Conservation (phyloP, 768 basidiomycete species). For the Tulasnella sp. region DNA sequence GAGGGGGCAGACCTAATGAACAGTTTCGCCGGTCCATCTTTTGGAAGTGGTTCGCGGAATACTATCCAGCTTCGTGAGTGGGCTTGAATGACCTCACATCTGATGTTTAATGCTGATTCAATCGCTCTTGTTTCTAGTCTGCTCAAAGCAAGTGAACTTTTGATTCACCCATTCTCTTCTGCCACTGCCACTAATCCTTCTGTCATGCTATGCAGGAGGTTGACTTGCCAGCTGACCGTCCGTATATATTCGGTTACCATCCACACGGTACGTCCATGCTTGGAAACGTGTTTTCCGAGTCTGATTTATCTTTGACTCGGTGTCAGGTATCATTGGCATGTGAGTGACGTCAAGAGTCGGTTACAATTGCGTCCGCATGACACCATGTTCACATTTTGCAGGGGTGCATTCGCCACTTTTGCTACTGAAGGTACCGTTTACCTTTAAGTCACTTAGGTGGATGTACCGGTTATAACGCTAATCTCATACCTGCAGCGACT, state of each 20-base stretch:
- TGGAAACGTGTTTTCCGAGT: neutral
- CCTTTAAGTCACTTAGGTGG: neutral
- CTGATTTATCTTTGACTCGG: constrained; percentile 14
- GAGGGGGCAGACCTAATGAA: constrained; percentile 51
- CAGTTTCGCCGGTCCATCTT: constrained; percentile 60
- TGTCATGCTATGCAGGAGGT: constrained; percentile 45
- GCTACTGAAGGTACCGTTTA: constrained; percentile 69
- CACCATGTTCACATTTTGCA: constrained; percentile 23
- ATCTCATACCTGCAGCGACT: constrained; percentile 42
- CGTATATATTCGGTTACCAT: constrained; percentile 97
- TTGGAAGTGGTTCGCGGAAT: constrained; percentile 87
- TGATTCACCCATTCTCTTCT: constrained; percentile 18
- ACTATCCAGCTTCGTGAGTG: constrained; percentile 80
- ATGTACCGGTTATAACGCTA: neutral
- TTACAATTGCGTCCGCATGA: constrained; percentile 2
- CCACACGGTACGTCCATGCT: constrained; percentile 60
- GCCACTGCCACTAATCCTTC: neutral
- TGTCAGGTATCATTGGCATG: constrained; percentile 96
- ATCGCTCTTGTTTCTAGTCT: constrained; percentile 24
- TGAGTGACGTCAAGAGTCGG: constrained; percentile 30
- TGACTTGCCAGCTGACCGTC: constrained; percentile 79
- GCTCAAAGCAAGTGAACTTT: constrained; percentile 7
- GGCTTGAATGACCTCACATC: neutral
- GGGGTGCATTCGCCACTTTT: constrained; percentile 93
- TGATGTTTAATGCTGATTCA: constrained; percentile 28